phyloP scores from a whole-genome alignment of 495 filamentous ascomycete species.

The Tuber borchii region DNA sequence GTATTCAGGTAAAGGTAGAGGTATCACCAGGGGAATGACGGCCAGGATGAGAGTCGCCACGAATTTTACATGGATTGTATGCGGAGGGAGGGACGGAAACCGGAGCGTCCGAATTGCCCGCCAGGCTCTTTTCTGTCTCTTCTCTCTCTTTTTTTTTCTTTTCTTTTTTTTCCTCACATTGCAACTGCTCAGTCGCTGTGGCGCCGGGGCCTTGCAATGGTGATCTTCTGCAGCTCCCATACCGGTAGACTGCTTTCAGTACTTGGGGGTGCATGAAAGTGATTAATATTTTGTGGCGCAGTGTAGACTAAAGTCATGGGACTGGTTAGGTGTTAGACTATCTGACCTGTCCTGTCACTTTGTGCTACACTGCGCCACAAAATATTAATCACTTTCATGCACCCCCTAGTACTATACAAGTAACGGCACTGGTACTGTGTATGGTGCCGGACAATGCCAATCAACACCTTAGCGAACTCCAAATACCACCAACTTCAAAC shows the following conservation, averaged over 20 bases:
- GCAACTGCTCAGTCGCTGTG: not conserved
- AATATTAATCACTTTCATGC: too few relatives aligned
- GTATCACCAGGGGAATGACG: constrained; percentile 21
- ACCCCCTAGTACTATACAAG: not conserved
- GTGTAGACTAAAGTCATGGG: too few relatives aligned
- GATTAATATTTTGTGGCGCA: too few relatives aligned
- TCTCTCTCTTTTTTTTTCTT: not conserved
- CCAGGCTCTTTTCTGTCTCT: constrained; percentile 9
- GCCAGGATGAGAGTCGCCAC: constrained; percentile 19
- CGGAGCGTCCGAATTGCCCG: constrained; percentile 14
- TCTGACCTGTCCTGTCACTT: too few relatives aligned
- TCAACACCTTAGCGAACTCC: too few relatives aligned
- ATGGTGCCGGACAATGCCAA: too few relatives aligned
- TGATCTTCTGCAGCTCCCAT: not conserved
- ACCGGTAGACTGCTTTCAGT: not conserved
- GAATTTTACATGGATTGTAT: constrained; percentile 15
- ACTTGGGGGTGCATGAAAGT: too few relatives aligned
- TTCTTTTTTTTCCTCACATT: not conserved
- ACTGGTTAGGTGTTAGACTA: too few relatives aligned
- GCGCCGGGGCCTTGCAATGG: not conserved
- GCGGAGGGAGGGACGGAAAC: constrained; percentile 27
- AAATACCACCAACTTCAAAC: too few relatives aligned
- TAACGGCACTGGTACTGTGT: not conserved
- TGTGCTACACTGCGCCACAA: too few relatives aligned
- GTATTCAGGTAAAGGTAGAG: constrained; percentile 9